These are phyloP conservation scores for Yamadazyma membranifaciens DNA, from an alignment of 1,139 yeast species.

Conservation along the genomic window DNA sequence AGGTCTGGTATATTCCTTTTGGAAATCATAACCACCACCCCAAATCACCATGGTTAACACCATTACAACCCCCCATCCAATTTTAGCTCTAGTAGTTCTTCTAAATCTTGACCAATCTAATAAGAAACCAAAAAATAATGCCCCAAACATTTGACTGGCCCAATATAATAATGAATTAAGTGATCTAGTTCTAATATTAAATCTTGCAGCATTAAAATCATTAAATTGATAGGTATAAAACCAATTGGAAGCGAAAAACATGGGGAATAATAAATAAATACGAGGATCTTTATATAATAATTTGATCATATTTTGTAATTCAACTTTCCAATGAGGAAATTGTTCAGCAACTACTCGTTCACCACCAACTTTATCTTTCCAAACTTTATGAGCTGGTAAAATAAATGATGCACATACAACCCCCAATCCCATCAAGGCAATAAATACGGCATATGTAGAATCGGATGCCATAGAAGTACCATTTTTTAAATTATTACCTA, in stretches of 20 bases:
- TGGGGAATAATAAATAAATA: conserved; percentile 52
- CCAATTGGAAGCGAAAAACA: conserved; percentile 66
- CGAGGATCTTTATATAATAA: conserved; percentile 47
- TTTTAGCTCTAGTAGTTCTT: conserved; percentile 47
- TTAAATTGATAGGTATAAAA: conserved; percentile 66
- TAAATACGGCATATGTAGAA: conserved; percentile 59
- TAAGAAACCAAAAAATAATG: conserved; percentile 46
- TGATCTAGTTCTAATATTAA: conserved; percentile 59
- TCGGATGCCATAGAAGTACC: conserved; percentile 42
- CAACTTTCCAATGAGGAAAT: conserved; percentile 49
- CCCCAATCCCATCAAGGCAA: conserved; percentile 53
- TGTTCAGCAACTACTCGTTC: conserved; percentile 43
- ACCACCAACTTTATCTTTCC: conserved; percentile 35
- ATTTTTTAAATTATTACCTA: conserved; percentile 47
- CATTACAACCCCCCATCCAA: conserved; percentile 46
- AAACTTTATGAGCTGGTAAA: conserved; percentile 50
- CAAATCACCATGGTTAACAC: conserved; percentile 49
- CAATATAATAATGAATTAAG: conserved; percentile 61
- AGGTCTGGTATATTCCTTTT: conserved; percentile 43
- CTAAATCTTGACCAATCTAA: conserved; percentile 44
- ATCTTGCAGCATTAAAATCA: conserved; percentile 55
- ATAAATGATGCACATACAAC: conserved; percentile 39
- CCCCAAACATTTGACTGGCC: conserved; percentile 61
- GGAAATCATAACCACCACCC: conserved; percentile 64
- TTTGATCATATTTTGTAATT: conserved; percentile 40